Base-by-base conservation (phyloP, 164 flowering plant species). In the Stephania cephalantha region DNA sequence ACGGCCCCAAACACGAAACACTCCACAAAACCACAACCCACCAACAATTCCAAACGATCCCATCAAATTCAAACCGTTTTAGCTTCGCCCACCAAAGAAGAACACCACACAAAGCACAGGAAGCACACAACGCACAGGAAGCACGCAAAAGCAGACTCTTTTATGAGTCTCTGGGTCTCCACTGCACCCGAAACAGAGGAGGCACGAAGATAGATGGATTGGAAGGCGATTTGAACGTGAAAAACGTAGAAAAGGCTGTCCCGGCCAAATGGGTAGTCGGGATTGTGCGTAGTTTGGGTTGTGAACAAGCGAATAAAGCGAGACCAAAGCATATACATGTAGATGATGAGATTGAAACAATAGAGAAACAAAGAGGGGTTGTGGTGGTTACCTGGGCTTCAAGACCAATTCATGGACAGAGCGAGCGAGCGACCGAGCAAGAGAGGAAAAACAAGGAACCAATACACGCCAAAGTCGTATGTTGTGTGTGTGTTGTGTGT, bases 141-240 rank as follows among this genome's bases (percentile, higher is more conserved):
- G 25, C 25, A 25, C 25, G 25, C 25, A 25, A 25, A 25, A 25
- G 25, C 25, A 25, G 25, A 25, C 25, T 25, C 25, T 25, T 25
- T 25, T 25, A 25, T 0, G 25, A 25, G 25, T 25, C 42, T 35
- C 42, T 35, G 42, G 3, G 3, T 35, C 42, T 35, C 4, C 42
- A 0, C 2, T 35, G 42, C 3, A 35, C 42, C 42, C 42, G 4
- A 35, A 35, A 35, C 42, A 35, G 42, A 35, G 42, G 1, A 35
- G 3, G 3, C 42, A 35, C 42, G 42, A 35, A 35, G 20, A 20
- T 42, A 30, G 2, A 22, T n/a, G 64, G 73, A 75, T 58, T 55
- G 2, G 65, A 75, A 75, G 81, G 76, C 42, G 42, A 72, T 77
- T 75, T 73, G 65, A 65, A 79, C 82, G 82, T 78, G 63, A 64